A percentile compares a stretch with the other conserved stretches of the same genome.
Evolutionary conservation across 352 stramenopile genomes (phyloP).

Genomic region (Phytophthora pluvialis): DNA sequence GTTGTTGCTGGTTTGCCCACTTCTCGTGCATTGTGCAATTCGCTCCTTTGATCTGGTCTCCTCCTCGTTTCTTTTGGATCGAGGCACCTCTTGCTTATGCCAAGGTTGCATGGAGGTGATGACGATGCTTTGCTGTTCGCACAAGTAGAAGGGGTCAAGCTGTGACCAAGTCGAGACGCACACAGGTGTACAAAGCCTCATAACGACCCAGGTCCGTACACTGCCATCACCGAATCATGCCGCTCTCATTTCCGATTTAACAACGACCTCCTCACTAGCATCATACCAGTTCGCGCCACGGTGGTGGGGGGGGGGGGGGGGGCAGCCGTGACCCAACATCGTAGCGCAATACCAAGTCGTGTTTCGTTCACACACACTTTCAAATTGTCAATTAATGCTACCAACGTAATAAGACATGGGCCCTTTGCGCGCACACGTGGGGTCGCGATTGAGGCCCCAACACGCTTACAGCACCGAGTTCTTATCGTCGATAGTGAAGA

Average conservation of each 20-base stretch:
- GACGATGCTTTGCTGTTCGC: not conserved
- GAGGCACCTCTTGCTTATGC: not conserved
- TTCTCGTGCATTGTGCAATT: too few relatives aligned
- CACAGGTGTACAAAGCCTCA: not conserved
- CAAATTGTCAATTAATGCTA: conserved; percentile 46
- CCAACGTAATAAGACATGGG: conserved; percentile 47
- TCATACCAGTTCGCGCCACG: not conserved
- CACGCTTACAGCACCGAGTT: conserved; percentile 71
- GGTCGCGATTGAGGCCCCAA: conserved; percentile 4
- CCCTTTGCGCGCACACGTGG: not conserved
- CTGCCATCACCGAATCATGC: not conserved
- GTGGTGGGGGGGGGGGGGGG: too few relatives aligned
- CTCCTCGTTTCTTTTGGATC: not conserved
- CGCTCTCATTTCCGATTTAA: conserved; percentile 10
- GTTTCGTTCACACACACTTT: conserved; percentile 45
- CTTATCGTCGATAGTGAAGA: conserved; percentile 83
- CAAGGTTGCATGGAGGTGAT: too few relatives aligned
- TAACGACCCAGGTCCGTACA: not conserved
- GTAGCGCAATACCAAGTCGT: conserved; percentile 26
- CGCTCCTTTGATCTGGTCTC: too few relatives aligned
- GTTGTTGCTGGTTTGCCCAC: too few relatives aligned
- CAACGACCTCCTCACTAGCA: not conserved
- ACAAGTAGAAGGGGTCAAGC: not conserved
- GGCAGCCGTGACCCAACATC: not conserved
- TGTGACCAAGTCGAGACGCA: not conserved